Conservation (phyloP, 768 basidiomycete species). For the Lenzites betulinus region DNA sequence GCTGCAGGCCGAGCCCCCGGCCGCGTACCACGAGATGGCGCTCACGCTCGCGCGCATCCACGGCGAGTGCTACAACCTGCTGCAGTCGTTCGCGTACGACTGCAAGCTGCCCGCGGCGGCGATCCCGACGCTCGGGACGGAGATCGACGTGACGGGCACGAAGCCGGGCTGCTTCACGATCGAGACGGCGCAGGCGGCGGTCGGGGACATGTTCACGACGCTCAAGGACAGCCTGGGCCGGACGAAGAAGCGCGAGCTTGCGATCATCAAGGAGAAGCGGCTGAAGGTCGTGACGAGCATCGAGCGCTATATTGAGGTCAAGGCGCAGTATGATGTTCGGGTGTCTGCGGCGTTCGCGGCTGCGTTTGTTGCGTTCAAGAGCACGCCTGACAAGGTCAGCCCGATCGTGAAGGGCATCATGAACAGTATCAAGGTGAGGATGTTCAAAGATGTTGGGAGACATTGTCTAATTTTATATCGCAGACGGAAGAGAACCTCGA, state of each 20-base stretch:
- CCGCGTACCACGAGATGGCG: conserved; percentile 90
- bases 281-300: conserved; percentile 67
- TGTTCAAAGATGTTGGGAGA: too few relatives aligned
- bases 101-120: conserved; percentile 82
- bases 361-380: conserved; percentile 84
- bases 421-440: conserved; percentile 90
- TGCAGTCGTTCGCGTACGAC: conserved; percentile 82
- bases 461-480: not conserved
- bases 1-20: conserved; percentile 74
- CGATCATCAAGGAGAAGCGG: conserved; percentile 75
- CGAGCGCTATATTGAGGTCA: conserved; percentile 78
- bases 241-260: conserved; percentile 78
- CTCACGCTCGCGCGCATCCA: conserved; percentile 79
- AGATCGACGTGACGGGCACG: conserved; percentile 73
- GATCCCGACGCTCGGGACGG: conserved; percentile 76
- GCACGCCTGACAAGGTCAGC: conserved; percentile 90
- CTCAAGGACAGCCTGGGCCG: conserved; percentile 76
- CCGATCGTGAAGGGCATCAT: conserved; percentile 96
- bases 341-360: conserved; percentile 90
- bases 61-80: conserved; percentile 72
- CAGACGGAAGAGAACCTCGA: conserved; percentile 88
- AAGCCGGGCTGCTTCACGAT: conserved; percentile 74
- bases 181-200: conserved; percentile 69
- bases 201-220: conserved; percentile 67
- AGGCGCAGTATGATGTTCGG: conserved; percentile 82